These are phyloP conservation scores for Juglanconis juglandina DNA, from an alignment of 2,329 filamentous ascomycete genomes.

Conservation along the genomic window DNA sequence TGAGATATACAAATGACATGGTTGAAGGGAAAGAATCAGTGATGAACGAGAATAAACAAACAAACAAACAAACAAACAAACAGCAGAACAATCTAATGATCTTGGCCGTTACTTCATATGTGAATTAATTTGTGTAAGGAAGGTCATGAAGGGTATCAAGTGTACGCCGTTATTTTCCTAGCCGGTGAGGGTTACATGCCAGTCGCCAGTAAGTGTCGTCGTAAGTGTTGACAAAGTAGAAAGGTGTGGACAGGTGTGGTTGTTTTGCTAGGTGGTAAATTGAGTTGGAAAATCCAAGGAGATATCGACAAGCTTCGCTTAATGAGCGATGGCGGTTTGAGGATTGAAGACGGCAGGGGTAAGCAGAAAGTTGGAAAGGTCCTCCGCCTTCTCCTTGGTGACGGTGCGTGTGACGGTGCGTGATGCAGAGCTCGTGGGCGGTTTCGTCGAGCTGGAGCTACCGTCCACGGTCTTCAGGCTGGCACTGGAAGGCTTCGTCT, in stretches of 20 bases:
- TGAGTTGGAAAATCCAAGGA: background rate
- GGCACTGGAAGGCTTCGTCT: conserved; percentile 29
- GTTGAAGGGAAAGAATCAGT: background rate
- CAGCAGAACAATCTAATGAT: background rate
- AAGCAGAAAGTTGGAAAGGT: conserved; percentile 38
- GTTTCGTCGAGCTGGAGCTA: conserved; percentile 3
- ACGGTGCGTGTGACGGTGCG: conserved; percentile 22
- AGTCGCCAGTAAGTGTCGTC: conserved; percentile 18
- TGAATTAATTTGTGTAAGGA: conserved; percentile 16
- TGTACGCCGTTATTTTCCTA: background rate
- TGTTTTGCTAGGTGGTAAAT: background rate
- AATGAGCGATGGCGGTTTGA: conserved; percentile 5
- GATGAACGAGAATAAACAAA: background rate
- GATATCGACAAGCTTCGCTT: background rate
- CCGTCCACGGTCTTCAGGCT: conserved; percentile 17
- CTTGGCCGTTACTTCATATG: conserved; percentile 7
- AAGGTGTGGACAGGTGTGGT: conserved; percentile 1
- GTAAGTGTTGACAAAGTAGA: conserved; percentile 3
- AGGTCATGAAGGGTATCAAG: conserved; percentile 24
- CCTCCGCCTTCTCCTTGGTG: conserved; percentile 26
- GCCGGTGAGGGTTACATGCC: conserved; percentile 19
- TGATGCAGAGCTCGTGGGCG: conserved; percentile 8
- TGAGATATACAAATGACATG: background rate
- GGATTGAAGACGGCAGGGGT: conserved; percentile 50
- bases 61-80: background rate